Evolutionary conservation across 768 basidiomycete species (phyloP), one percentile per base, ranked within the genome.

Genomic region (Collybia mongolica): DNA sequence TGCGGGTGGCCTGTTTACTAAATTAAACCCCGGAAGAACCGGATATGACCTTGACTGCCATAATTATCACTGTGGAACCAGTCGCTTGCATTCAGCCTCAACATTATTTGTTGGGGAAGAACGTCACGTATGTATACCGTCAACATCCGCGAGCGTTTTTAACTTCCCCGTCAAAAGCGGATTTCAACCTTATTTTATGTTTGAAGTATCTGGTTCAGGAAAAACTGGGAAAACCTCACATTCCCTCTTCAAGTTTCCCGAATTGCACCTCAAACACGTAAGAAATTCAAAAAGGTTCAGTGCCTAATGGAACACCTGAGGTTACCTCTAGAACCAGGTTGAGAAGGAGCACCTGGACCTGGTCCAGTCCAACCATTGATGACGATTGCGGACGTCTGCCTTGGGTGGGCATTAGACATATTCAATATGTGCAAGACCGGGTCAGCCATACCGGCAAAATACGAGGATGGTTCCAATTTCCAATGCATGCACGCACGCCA

Each of bases 161-260:
- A n/a, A n/a, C n/a, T n/a, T n/a, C n/a, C n/a, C n/a, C n/a, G n/a
- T n/a, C n/a, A n/a, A n/a, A n/a, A n/a, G n/a, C n/a, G n/a, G n/a
- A n/a, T n/a, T n/a, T n/a, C n/a, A n/a, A n/a, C n/a, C n/a, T 14
- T 22, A 32, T 11, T 5, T 32, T 14, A 32, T 19, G 23, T 24
- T 19, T 38, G 12, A 41, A 5, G 14, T 6, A 35, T 12, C 45
- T 0, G 7, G 28, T 29, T 5, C 19, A 32, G 11, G 48, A 32
- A 19, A 26, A 26, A 7, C 57, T 63, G 11, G 46, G 23, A 19
- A n/a, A 26, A 7, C 57, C 64, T 58, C 52, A 68, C 67, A 52
- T 71, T 68, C 51, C 70, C 69, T 52, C 70, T 56, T 64, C 65
- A 72, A 12, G 67, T 67, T 23, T 69, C 70, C 24, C 70, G 68